These are phyloP conservation scores for Fusarium virguliforme DNA, from an alignment of 2,329 filamentous ascomycete genomes.

Conservation along the genomic window DNA sequence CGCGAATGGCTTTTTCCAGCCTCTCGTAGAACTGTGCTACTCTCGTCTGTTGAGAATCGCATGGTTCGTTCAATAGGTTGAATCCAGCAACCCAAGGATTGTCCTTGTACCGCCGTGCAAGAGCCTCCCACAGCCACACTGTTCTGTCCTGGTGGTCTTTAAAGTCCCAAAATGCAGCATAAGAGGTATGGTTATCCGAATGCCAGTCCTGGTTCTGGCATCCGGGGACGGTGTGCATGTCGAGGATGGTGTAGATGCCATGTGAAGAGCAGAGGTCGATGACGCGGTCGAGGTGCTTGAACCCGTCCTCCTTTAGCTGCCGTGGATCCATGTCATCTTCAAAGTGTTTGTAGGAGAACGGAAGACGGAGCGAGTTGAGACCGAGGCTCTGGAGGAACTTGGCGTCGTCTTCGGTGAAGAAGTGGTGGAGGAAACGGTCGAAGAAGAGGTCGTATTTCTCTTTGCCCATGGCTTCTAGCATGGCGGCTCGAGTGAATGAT, in stretches of 20 bases:
- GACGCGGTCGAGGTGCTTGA: slow-evolving; percentile 1
- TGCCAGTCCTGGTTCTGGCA: slow-evolving; percentile 8
- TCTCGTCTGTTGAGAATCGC: neutral
- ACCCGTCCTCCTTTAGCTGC: neutral
- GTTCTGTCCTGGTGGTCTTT: neutral
- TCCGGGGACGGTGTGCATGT: neutral
- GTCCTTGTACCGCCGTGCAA: neutral
- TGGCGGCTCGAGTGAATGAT: neutral
- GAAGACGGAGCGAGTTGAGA: neutral
- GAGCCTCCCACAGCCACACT: neutral
- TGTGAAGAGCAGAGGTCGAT: neutral
- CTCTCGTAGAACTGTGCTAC: neutral
- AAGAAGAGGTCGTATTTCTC: slow-evolving; percentile 4
- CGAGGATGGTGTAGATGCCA: slow-evolving; percentile 4
- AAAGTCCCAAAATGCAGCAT: slow-evolving; percentile 3
- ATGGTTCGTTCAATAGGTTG: neutral
- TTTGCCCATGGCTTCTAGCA: neutral
- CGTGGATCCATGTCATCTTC: slow-evolving; percentile 3
- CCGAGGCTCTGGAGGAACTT: neutral
- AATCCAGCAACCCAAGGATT: neutral
- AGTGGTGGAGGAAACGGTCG: slow-evolving; percentile 2
- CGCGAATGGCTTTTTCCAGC: neutral
- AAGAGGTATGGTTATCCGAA: neutral
- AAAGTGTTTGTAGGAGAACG: slow-evolving; percentile 4
- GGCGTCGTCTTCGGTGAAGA: neutral